These are phyloP conservation scores for Psilocybe tampanensis DNA, from an alignment of 768 basidiomycete genomes.

Conservation along the genomic window DNA sequence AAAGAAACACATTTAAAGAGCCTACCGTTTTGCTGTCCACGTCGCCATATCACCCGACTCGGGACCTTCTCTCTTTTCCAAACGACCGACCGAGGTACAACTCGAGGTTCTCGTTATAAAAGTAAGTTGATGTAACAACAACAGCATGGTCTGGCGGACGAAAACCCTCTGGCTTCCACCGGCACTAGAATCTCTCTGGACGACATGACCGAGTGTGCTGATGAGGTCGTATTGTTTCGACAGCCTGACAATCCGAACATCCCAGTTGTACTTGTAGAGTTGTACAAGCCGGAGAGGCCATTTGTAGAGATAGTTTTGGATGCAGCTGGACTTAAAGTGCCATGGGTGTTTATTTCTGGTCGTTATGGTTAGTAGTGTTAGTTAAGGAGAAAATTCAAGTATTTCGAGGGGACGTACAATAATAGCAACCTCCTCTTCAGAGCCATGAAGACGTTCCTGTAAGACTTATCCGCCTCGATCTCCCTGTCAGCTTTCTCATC, in stretches of 20 bases:
- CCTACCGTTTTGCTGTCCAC: constrained; percentile 75
- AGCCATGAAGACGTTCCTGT: no score
- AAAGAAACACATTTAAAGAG: no score
- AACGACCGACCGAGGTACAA: constrained; percentile 93
- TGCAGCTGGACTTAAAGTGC: constrained; percentile 85
- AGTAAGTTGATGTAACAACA: constrained; percentile 98
- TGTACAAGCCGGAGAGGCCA: no score
- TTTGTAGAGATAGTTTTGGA: constrained; percentile 89
- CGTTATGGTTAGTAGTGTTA: neutral
- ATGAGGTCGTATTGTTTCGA: constrained; percentile 95
- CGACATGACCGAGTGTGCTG: constrained; percentile 91
- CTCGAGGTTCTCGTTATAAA: constrained; percentile 94
- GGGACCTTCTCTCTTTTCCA: constrained; percentile 99
- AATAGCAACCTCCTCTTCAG: no score
- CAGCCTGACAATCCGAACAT: constrained; percentile 92
- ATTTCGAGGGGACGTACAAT: constrained; percentile 44
- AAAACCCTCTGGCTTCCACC: constrained; percentile 97
- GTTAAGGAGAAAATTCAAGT: neutral
- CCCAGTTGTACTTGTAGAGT: constrained; percentile 97
- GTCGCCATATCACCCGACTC: constrained; percentile 98
- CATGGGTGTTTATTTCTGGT: constrained; percentile 93
- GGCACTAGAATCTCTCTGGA: constrained; percentile 90
- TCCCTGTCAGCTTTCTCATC: no score
- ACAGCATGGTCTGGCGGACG: constrained; percentile 92
- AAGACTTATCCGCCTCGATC: no score